A percentile compares a stretch with the other conserved stretches of the same genome.
Evolutionary conservation across 345 rosid genomes (phyloP).

Genomic region (Linum trigynum): DNA sequence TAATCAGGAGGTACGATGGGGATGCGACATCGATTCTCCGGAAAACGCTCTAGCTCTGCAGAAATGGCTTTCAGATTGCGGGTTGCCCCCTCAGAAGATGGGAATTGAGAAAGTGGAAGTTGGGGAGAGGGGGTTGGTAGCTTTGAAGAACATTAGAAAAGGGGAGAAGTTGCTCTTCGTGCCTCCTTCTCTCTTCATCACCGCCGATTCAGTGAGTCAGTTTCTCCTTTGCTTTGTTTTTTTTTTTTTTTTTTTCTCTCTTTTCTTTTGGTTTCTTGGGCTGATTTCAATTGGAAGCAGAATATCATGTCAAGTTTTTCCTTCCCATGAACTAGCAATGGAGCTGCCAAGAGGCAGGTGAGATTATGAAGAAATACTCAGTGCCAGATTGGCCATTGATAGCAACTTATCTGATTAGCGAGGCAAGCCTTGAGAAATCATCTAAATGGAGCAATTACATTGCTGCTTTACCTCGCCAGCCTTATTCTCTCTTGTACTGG

Average conservation of each 20-base stretch:
- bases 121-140: conserved; percentile 89
- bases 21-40: conserved; percentile 35
- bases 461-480: conserved; percentile 79
- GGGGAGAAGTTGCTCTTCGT: conserved; percentile 89
- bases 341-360: conserved; percentile 63
- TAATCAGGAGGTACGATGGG: conserved; percentile 45
- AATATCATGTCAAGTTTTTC: too few species aligned
- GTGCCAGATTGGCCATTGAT: conserved; percentile 97
- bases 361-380: conserved; percentile 54
- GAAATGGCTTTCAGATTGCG: conserved; percentile 45
- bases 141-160: conserved; percentile 68
- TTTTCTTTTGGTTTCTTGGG: background rate
- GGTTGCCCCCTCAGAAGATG: conserved; percentile 87
- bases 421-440: conserved; percentile 61
- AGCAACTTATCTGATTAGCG: conserved; percentile 79
- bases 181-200: conserved; percentile 81
- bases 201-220: conserved; percentile 62
- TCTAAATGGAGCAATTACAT: conserved; percentile 90
- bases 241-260: too few species aligned
- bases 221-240: background rate
- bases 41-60: conserved; percentile 19
- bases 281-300: too few species aligned
- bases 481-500: conserved; percentile 93
- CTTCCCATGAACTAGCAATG: conserved; percentile 40
- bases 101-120: conserved; percentile 62